Conservation (phyloP, 306 rosid species). For the Neltuma alba region DNA sequence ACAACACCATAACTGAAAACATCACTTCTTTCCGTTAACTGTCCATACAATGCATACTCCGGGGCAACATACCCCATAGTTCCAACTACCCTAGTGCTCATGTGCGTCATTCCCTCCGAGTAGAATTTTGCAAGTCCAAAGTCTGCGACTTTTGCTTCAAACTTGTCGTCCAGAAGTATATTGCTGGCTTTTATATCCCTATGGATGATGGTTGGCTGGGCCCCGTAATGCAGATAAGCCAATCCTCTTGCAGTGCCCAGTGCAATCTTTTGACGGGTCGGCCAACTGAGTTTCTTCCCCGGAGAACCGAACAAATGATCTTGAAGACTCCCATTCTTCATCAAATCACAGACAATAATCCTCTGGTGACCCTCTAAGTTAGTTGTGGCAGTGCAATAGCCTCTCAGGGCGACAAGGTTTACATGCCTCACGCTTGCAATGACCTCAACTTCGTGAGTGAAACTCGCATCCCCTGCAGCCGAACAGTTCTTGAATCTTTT, state of each 20-base stretch:
- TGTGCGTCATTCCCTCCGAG: slow-evolving; percentile 84
- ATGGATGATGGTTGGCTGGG: slow-evolving; percentile 82
- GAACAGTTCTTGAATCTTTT: slow-evolving; percentile 96
- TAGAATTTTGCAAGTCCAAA: slow-evolving; percentile 89
- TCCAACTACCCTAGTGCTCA: slow-evolving; percentile 96
- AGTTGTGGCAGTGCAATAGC: slow-evolving; percentile 83
- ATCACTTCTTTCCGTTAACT: slow-evolving; percentile 85
- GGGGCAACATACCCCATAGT: slow-evolving; percentile 98
- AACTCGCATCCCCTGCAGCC: slow-evolving; percentile 69
- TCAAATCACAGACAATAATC: slow-evolving; percentile 86
- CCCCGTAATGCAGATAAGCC: slow-evolving; percentile 91
- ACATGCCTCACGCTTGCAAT: slow-evolving; percentile 91
- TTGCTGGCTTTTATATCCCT: slow-evolving; percentile 90
- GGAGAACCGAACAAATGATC: slow-evolving; percentile 79
- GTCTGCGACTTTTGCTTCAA: slow-evolving; percentile 88
- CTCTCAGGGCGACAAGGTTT: slow-evolving; percentile 84
- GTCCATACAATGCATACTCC: slow-evolving; percentile 90
- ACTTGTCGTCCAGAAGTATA: slow-evolving; percentile 78
- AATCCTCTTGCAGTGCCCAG: slow-evolving; percentile 89
- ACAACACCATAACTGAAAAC: slow-evolving; percentile 88
- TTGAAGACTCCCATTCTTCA: slow-evolving; percentile 88
- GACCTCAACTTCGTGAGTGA: slow-evolving; percentile 83
- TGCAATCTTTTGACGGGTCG: slow-evolving; percentile 69
- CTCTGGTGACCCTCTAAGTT: slow-evolving; percentile 86
- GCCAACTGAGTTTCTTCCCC: slow-evolving; percentile 72